Evolutionary conservation across 2,329 filamentous ascomycete species (phyloP).

Genomic region (Zasmidium angulare): DNA sequence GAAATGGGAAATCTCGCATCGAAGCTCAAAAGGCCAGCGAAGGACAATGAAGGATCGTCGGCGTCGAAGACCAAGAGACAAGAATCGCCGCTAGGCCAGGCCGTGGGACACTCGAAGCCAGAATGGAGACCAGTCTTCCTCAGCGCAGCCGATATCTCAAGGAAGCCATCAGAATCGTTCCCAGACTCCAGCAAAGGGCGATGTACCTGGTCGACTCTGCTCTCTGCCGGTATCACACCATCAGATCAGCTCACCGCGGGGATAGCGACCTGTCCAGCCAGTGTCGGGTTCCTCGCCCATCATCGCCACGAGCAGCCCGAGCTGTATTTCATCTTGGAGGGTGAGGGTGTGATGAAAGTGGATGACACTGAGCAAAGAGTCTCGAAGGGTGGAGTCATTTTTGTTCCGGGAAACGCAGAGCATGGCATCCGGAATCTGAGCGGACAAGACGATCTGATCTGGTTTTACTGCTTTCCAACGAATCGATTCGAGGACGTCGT

Average conservation of each 20-base stretch:
- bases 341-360: conserved; percentile 39
- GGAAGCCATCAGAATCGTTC: not conserved
- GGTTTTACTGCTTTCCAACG: conserved; percentile 15
- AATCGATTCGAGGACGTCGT: conserved; percentile 10
- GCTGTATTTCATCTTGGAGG: conserved; percentile 44
- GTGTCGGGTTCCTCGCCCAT: conserved; percentile 36
- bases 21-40: not conserved
- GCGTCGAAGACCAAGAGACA: not conserved
- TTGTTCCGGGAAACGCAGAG: conserved; percentile 45
- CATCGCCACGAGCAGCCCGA: conserved; percentile 46
- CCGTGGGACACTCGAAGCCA: no score
- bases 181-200: conserved; percentile 17
- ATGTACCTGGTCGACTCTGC: conserved; percentile 42
- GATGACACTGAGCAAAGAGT: conserved; percentile 38
- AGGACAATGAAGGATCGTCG: not conserved
- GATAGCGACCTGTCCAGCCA: conserved; percentile 37
- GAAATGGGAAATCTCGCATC: not conserved
- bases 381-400: conserved; percentile 37
- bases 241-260: conserved; percentile 41
- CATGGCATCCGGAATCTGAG: conserved; percentile 38
- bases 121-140: not conserved
- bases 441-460: conserved; percentile 5
- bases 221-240: conserved; percentile 37
- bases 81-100: no score
- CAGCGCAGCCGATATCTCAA: not conserved